Evolutionary conservation across 2,329 filamentous ascomycete species (phyloP).

Genomic region (Dactylellina haptotyla): DNA sequence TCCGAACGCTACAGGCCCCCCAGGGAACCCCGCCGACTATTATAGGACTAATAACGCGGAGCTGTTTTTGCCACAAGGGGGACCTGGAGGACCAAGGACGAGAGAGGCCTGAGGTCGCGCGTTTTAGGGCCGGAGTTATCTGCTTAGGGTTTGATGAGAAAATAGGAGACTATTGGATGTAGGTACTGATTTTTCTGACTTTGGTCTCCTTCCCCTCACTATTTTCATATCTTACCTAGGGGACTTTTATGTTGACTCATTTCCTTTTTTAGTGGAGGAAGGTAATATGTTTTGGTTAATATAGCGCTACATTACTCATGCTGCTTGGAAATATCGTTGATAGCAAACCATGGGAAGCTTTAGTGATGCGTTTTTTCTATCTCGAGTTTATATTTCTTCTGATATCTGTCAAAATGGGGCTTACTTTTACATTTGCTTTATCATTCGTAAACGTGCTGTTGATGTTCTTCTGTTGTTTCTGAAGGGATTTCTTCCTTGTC

Average conservation of each 20-base stretch:
- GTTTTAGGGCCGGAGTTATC: neutral
- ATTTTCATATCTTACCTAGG: neutral
- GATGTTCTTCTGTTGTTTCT: neutral
- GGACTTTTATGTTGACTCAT: neutral
- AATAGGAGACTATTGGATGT: neutral
- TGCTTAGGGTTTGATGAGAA: neutral
- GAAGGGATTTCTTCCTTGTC: too few species aligned
- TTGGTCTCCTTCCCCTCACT: neutral
- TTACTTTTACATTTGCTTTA: neutral
- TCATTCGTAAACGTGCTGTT: neutral
- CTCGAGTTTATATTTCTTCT: neutral
- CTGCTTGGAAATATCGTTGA: neutral
- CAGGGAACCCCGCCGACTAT: conserved; percentile 56
- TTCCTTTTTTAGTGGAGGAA: neutral
- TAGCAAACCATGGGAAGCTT: neutral
- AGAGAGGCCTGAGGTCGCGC: conserved; percentile 37
- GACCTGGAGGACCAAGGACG: conserved; percentile 31
- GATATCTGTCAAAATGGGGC: neutral
- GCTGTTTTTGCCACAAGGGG: conserved; percentile 56
- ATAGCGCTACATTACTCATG: neutral
- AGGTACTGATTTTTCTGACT: neutral
- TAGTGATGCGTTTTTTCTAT: neutral
- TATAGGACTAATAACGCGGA: conserved; percentile 55
- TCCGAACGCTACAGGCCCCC: conserved; percentile 41
- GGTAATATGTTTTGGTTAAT: neutral